phyloP scores from a whole-genome alignment of 805 yeast genomes.

The Pichia exigua region DNA sequence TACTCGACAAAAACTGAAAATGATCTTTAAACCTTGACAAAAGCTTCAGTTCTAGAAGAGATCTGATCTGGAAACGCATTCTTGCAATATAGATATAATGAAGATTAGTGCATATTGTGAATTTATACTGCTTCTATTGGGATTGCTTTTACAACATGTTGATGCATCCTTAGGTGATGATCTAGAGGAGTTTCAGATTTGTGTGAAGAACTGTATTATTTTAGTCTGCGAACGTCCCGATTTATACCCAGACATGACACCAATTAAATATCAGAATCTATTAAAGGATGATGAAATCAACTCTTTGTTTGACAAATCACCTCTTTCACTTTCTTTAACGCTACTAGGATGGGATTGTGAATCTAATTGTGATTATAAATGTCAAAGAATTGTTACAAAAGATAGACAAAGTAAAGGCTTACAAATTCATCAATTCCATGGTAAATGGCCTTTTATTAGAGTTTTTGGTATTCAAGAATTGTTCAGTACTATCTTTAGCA shows the following conservation, averaged over 20 bases:
- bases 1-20: no score
- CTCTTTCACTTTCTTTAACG: conserved; percentile 35
- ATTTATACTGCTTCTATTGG: background rate
- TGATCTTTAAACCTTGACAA: no score
- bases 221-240: conserved; percentile 21
- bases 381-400: conserved; percentile 70
- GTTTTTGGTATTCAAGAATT: conserved; percentile 79
- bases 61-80: no score
- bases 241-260: conserved; percentile 18
- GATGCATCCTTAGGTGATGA: conserved; percentile 56
- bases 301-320: conserved; percentile 31
- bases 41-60: no score
- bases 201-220: conserved; percentile 44
- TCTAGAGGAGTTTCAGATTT: conserved; percentile 46
- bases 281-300: conserved; percentile 27
- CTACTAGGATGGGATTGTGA: conserved; percentile 66
- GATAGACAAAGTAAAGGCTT: conserved; percentile 40
- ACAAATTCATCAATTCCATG: conserved; percentile 79
- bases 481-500: conserved; percentile 71
- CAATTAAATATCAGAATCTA: conserved; percentile 21
- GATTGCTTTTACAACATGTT: background rate
- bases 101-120: background rate
- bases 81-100: background rate
- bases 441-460: conserved; percentile 93
- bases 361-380: conserved; percentile 85